Evolutionary conservation across 2,329 filamentous ascomycete species (phyloP).

Genomic region (Phyllosticta paracitricarpa): DNA sequence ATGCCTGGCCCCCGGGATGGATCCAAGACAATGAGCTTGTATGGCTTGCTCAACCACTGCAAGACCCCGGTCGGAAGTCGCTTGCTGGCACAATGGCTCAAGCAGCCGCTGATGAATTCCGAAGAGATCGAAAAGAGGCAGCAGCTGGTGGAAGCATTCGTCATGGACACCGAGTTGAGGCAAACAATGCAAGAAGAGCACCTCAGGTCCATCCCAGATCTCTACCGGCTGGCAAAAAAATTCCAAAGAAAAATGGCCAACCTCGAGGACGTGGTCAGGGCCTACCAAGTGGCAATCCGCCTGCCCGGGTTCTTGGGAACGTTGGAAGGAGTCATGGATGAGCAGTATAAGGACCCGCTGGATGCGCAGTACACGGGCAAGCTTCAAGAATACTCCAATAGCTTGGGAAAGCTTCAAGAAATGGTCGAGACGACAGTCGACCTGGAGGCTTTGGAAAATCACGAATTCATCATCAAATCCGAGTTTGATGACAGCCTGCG

Average conservation of each 20-base stretch:
- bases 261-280: conserved; percentile 87
- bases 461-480: conserved; percentile 98
- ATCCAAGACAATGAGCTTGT: conserved; percentile 95
- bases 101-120: conserved; percentile 90
- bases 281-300: conserved; percentile 89
- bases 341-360: conserved; percentile 77
- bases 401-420: conserved; percentile 77
- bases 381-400: conserved; percentile 61
- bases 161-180: conserved; percentile 80
- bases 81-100: conserved; percentile 88
- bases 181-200: conserved; percentile 98
- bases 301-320: conserved; percentile 83
- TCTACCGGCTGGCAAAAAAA: conserved; percentile 86
- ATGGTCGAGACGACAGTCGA: conserved; percentile 99
- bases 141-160: conserved; percentile 90
- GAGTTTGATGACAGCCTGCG: conserved; percentile 88
- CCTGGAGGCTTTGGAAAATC: conserved; percentile 85
- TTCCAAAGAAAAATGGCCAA: conserved; percentile 89
- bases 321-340: conserved; percentile 89
- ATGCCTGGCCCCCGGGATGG: conserved; percentile 95
- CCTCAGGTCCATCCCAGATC: conserved; percentile 80
- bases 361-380: conserved; percentile 82
- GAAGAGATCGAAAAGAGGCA: conserved; percentile 83
- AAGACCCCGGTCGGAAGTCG: conserved; percentile 91
- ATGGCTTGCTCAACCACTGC: conserved; percentile 90